Percentiles rank a stretch among this genome's conserved stretches.
Evolutionary conservation across 305 asterid genomes (phyloP).

Genomic region (Vinca major): DNA sequence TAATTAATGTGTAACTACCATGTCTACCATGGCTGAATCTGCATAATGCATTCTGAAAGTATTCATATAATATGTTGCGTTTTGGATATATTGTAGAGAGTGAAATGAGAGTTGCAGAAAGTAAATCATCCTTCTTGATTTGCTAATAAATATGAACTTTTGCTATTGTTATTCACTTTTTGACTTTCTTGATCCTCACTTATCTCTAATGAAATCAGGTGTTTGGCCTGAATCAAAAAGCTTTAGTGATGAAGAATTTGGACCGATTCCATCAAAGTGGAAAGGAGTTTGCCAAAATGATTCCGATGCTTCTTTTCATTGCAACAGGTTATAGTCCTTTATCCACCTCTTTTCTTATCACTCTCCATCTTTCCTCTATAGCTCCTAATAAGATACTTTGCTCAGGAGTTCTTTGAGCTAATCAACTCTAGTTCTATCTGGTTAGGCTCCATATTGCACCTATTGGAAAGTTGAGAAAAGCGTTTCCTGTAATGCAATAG

Average conservation of each 20-base stretch:
- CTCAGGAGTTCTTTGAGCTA: neutral
- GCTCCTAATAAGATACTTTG: neutral
- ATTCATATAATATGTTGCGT: neutral
- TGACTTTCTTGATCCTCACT: neutral
- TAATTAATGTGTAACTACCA: neutral
- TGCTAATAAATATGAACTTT: neutral
- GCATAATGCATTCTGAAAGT: neutral
- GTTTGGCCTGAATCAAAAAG: conserved; percentile 10
- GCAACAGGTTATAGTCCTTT: conserved; percentile 53
- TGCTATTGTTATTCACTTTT: neutral
- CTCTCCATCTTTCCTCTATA: neutral
- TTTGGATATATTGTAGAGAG: neutral
- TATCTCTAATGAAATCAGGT: conserved; percentile 5
- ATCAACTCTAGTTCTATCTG: neutral
- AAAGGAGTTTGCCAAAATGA: conserved; percentile 75
- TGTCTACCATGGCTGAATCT: neutral
- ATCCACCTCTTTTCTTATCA: neutral
- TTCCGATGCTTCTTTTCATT: conserved; percentile 50
- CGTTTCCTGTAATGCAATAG: neutral
- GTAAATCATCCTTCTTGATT: neutral
- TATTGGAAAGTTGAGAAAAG: neutral
- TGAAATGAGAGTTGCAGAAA: neutral
- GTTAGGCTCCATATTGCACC: neutral
- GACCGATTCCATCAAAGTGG: conserved; percentile 49
- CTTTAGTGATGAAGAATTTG: conserved; percentile 11